Conservation (phyloP, 73 alveolate genomes). For the Paramecium pentaurelia region DNA sequence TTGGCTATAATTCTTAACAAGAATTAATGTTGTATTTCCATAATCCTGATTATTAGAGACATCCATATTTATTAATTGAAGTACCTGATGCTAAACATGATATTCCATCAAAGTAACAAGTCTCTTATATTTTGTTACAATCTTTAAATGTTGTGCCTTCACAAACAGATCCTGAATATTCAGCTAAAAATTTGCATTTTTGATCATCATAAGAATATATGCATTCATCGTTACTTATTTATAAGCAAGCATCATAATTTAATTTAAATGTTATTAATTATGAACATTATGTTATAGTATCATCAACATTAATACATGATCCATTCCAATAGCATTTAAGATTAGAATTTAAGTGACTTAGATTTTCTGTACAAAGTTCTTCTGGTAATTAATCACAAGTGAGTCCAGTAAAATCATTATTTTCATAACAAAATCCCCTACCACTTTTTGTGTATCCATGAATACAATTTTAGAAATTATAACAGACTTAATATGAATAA, state of each 20-base stretch:
- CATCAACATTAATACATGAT: neutral
- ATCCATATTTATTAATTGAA: neutral
- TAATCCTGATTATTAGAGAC: neutral
- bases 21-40: neutral
- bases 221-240: neutral
- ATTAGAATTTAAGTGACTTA: neutral
- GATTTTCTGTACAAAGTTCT: neutral
- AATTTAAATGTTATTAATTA: neutral
- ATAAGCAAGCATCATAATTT: neutral
- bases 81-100: neutral
- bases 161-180: neutral
- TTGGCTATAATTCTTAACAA: neutral
- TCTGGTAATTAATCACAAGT: neutral
- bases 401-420: neutral
- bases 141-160: neutral
- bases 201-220: neutral
- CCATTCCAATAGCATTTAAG: neutral
- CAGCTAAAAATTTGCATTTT: neutral
- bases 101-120: neutral
- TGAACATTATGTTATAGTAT: neutral
- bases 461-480: neutral
- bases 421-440: neutral
- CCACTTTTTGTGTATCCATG: conserved; percentile 2
- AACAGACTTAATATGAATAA: neutral
- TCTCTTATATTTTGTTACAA: neutral